Evolutionary conservation across 345 rosid species (phyloP).

Genomic region (Brassica carinata): DNA sequence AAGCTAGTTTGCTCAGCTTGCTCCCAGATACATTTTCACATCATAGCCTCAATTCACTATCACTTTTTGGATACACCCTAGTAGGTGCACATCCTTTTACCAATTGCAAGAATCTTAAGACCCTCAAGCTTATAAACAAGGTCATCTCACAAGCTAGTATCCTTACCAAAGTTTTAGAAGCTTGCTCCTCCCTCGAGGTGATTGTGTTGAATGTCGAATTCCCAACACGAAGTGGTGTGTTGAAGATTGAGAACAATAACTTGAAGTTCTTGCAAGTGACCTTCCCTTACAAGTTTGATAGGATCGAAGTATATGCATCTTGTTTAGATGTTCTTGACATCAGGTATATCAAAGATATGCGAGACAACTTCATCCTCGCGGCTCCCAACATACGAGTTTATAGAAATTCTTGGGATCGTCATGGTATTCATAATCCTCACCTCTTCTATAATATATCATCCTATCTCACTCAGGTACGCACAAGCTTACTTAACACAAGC

Average conservation of each 20-base stretch:
- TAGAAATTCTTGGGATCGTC: background rate
- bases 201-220: background rate
- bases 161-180: background rate
- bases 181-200: conserved; percentile 31
- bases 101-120: conserved; percentile 15
- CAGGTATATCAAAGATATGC: background rate
- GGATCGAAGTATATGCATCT: background rate
- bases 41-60: conserved; percentile 10
- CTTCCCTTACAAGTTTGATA: background rate
- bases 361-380: background rate
- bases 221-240: background rate
- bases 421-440: background rate
- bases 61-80: conserved; percentile 5
- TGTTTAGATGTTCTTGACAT: conserved; percentile 21
- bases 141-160: background rate
- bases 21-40: background rate
- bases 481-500: background rate
- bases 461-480: conserved; percentile 26
- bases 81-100: background rate
- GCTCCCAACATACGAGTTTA: conserved; percentile 7
- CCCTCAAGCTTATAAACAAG: conserved; percentile 9
- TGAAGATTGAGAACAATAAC: conserved; percentile 26
- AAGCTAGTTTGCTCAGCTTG: background rate
- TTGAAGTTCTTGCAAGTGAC: conserved; percentile 13
- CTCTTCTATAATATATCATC: conserved; percentile 9